Evolutionary conservation across 352 stramenopile species (phyloP), one percentile per base, ranked within the genome.

Genomic region (Phytophthora aleatoria): DNA sequence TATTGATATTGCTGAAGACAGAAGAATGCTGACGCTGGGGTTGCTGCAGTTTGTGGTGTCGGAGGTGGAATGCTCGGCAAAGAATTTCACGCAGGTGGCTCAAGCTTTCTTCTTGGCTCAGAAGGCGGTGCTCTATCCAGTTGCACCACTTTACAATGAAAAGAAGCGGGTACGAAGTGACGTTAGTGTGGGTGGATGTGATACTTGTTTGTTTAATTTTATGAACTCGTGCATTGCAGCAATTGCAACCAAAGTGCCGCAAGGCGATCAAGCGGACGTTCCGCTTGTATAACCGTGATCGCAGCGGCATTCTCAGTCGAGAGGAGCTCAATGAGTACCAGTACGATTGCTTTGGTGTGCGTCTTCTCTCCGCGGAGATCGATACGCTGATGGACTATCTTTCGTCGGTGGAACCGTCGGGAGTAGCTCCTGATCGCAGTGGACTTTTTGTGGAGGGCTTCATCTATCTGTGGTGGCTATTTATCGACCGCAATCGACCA

Each of bases 281-380:
- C 51, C 88, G 88, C 1, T 67, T 96, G 30, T 96, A 94, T 61
- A 90, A 96, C 47, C 77, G 77, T 11, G 87, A 96, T 55, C 81
- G 83, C 35, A 89, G 85, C 41, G 90, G 89, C 0, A 74, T 95
- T 24, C 70, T 97, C 15, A 96, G 73, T 52, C 83, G 90, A 7
- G 83, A 94, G 12, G 90, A 97, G 57, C 74, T 97, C 27, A 96
- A 96, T 48, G 83, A 94, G 47, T 96, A 95, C 57, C 90, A 97
- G 65, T 81, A 94, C 41, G 83, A 91, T 55, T 97, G 87, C 66
- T 97, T 96, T 67, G 82, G 84, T 8, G 89, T 94, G 60, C 81
- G 83, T 4, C 72, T 96, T 64, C 73, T 95, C 31, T 73, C 79
- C 2, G 76, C 77, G 8, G 89, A 96, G 64, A 95, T 95, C 54